Percentiles rank a stretch among this genome's conserved stretches.
Evolutionary conservation across 73 alveolate species (phyloP).

Genomic region (Paramecium sexaurelia): DNA sequence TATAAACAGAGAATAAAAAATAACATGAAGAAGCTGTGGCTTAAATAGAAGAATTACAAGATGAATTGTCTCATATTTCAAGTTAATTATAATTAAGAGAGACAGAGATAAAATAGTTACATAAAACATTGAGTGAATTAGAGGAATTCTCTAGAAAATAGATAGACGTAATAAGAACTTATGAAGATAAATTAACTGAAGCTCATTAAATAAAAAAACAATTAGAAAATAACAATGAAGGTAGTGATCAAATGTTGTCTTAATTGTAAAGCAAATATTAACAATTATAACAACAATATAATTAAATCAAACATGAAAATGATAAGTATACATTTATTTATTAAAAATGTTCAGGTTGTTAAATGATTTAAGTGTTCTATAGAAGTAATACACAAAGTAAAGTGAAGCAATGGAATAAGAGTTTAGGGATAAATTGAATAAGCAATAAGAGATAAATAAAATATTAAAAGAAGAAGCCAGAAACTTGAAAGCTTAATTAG

Average conservation of each 20-base stretch:
- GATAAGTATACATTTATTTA: neutral
- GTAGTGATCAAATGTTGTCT: neutral
- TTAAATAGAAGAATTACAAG: slow-evolving; percentile 31
- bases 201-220: neutral
- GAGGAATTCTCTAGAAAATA: slow-evolving; percentile 46
- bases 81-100: slow-evolving; percentile 26
- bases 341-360: neutral
- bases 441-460: neutral
- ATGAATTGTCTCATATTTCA: neutral
- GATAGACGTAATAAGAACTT: neutral
- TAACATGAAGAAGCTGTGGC: neutral
- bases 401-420: neutral
- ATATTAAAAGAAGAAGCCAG: slow-evolving; percentile 41
- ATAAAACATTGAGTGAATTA: slow-evolving; percentile 10
- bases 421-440: neutral
- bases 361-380: slow-evolving; percentile 16
- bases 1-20: neutral
- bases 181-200: slow-evolving; percentile 43
- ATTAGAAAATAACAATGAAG: slow-evolving; percentile 28
- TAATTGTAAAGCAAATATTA: neutral
- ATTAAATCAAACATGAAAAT: neutral
- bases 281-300: neutral
- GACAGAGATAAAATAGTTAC: neutral
- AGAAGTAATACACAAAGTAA: slow-evolving; percentile 10
- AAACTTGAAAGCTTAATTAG: slow-evolving; percentile 13